A percentile compares a stretch with the other conserved stretches of the same genome.
Evolutionary conservation across 2,329 filamentous ascomycete genomes (phyloP).

Genomic region (Penicillium sp.): DNA sequence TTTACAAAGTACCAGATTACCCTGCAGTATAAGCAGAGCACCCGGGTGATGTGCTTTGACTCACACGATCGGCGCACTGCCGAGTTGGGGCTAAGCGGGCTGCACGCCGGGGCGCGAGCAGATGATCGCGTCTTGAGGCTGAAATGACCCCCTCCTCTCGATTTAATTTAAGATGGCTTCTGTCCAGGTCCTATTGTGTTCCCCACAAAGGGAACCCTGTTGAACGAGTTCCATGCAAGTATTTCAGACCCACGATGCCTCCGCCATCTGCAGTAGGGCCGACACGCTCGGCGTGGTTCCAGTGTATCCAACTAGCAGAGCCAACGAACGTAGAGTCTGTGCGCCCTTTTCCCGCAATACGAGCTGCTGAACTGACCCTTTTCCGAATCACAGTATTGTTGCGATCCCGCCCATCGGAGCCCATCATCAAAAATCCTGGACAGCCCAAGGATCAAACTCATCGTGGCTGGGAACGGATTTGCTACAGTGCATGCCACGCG

Average conservation of each 20-base stretch:
- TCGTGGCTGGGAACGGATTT: constrained; percentile 38
- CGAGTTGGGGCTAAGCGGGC: constrained; percentile 19
- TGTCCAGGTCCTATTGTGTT: background rate
- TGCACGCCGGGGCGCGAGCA: constrained; percentile 23
- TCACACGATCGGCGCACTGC: constrained; percentile 25
- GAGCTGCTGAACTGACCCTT: background rate
- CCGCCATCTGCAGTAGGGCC: constrained; percentile 8
- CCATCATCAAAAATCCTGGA: constrained; percentile 40
- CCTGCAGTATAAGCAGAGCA: background rate
- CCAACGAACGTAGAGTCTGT: constrained; percentile 39
- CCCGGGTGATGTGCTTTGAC: constrained; percentile 24
- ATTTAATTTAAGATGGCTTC: constrained; percentile 15
- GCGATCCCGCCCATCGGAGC: constrained; percentile 46
- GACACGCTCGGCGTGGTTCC: constrained; percentile 26
- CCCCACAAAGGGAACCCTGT: background rate
- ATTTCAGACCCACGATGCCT: constrained; percentile 18
- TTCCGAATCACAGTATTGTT: constrained; percentile 37
- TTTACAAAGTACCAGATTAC: background rate
- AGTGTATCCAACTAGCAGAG: constrained; percentile 20
- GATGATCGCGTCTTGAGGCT: constrained; percentile 34
- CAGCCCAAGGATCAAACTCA: constrained; percentile 22
- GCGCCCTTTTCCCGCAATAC: background rate
- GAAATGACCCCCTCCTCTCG: constrained; percentile 15
- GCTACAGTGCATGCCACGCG: constrained; percentile 30
- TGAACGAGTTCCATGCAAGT: background rate